Conservation (phyloP, 495 filamentous ascomycete genomes). For the Aspergillus panamensis region DNA sequence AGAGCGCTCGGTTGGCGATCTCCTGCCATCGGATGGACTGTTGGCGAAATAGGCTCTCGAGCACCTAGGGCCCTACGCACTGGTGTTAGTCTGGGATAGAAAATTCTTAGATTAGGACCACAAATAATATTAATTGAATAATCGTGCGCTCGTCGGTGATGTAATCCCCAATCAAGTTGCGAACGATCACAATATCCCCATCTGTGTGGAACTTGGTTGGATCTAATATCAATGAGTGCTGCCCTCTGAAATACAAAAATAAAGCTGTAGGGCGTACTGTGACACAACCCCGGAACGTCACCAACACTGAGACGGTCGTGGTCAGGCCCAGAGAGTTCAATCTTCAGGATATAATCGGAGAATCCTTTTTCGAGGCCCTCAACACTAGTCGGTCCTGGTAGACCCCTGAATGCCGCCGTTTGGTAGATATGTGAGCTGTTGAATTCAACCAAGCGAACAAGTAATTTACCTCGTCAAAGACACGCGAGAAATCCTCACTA, state of each 20-base stretch:
- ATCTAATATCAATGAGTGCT: slow-evolving; percentile 6
- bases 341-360: slow-evolving; percentile 46
- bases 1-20: slow-evolving; percentile 26
- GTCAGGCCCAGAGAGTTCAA: slow-evolving; percentile 49
- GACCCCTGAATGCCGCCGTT: slow-evolving; percentile 29
- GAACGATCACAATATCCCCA: slow-evolving; percentile 31
- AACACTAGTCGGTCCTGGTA: slow-evolving; percentile 19
- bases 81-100: too few relatives aligned
- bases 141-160: slow-evolving; percentile 44
- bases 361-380: slow-evolving; percentile 30
- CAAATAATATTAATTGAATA: slow-evolving; percentile 38
- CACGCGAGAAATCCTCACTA: slow-evolving; percentile 28
- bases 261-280: slow-evolving; percentile 24
- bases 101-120: too few relatives aligned
- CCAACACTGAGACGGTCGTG: slow-evolving; percentile 49
- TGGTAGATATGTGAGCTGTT: too few relatives aligned
- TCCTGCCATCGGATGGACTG: slow-evolving; percentile 34
- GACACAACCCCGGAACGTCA: slow-evolving; percentile 53
- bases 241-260: too few relatives aligned
- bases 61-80: too few relatives aligned
- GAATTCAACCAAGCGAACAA: background rate
- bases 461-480: slow-evolving; percentile 31
- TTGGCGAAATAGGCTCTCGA: slow-evolving; percentile 33
- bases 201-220: slow-evolving; percentile 34
- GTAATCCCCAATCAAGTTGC: slow-evolving; percentile 41